Conservation (phyloP, 306 rosid species). For the Vicia sativa region DNA sequence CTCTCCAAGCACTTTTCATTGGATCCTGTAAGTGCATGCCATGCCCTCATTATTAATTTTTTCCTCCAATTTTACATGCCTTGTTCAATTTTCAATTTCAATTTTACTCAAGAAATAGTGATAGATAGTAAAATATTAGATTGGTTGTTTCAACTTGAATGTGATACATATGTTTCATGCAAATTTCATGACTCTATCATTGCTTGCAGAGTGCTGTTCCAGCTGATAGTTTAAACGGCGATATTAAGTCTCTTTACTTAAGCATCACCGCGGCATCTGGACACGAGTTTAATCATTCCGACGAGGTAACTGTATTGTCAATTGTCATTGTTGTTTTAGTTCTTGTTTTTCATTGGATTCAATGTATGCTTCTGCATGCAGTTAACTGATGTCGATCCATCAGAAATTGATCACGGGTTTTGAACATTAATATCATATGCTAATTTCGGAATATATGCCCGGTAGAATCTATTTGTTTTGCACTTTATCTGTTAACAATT, state of each 20-base stretch:
- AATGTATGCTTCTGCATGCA: too few species aligned
- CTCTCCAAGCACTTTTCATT: conserved; percentile 60
- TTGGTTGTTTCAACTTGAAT: background rate
- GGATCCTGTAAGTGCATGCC: conserved; percentile 60
- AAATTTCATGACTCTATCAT: conserved; percentile 29
- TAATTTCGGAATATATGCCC: conserved; percentile 21
- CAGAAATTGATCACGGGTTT: too few species aligned
- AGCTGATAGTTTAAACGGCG: conserved; percentile 48
- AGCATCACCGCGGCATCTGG: conserved; percentile 48
- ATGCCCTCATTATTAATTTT: background rate
- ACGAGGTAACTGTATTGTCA: conserved; percentile 48
- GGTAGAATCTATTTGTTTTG: conserved; percentile 17
- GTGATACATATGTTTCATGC: conserved; percentile 24
- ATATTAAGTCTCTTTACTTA: conserved; percentile 54
- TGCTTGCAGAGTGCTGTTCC: conserved; percentile 59
- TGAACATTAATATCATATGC: too few species aligned
- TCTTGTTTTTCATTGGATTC: too few species aligned
- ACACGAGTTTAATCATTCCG: conserved; percentile 44
- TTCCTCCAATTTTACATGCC: background rate
- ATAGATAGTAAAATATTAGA: conserved; percentile 10
- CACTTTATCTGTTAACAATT: background rate
- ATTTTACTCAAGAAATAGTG: background rate
- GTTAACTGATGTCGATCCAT: too few species aligned
- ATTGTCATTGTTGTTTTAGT: too few species aligned
- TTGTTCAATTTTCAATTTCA: background rate